Evolutionary conservation across 805 yeast species (phyloP).

Genomic region (Torulaspora quercuum): DNA sequence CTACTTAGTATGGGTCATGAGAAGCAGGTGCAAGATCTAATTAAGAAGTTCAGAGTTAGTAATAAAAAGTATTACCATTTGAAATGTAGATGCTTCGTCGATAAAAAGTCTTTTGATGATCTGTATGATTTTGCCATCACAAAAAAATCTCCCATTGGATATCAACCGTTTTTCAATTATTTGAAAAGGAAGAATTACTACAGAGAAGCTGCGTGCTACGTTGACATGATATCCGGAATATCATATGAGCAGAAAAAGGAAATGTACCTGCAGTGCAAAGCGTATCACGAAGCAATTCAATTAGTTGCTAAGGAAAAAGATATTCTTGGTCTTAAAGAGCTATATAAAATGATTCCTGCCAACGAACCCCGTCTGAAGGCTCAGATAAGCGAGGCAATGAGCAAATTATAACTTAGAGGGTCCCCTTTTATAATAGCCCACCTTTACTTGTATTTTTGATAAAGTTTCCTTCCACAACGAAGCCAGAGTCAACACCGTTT

Average conservation of each 20-base stretch:
- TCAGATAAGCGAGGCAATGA: conserved; percentile 23
- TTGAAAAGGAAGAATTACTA: conserved; percentile 52
- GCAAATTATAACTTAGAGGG: conserved; percentile 13
- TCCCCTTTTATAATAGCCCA: conserved; percentile 19
- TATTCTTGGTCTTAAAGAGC: conserved; percentile 22
- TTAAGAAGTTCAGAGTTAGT: conserved; percentile 52
- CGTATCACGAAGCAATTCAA: conserved; percentile 45
- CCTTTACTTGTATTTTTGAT: conserved; percentile 19
- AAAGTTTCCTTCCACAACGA: conserved; percentile 40
- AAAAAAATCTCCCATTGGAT: conserved; percentile 68
- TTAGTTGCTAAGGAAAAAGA: conserved; percentile 32
- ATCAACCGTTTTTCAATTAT: conserved; percentile 57
- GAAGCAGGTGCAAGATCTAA: conserved; percentile 46
- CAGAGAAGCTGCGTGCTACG: conserved; percentile 57
- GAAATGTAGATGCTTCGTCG: conserved; percentile 47
- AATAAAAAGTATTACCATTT: conserved; percentile 56
- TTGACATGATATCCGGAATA: conserved; percentile 48
- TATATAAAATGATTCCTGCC: conserved; percentile 26
- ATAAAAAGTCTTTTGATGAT: conserved; percentile 51
- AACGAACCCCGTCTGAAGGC: conserved; percentile 28
- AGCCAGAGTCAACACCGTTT: conserved; percentile 54
- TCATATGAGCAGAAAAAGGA: conserved; percentile 47
- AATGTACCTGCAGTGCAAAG: conserved; percentile 52
- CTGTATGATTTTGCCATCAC: conserved; percentile 50
- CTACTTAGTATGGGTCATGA: conserved; percentile 49